phyloP scores from a whole-genome alignment of 768 basidiomycete species.

The Rubroboletus satanas region DNA sequence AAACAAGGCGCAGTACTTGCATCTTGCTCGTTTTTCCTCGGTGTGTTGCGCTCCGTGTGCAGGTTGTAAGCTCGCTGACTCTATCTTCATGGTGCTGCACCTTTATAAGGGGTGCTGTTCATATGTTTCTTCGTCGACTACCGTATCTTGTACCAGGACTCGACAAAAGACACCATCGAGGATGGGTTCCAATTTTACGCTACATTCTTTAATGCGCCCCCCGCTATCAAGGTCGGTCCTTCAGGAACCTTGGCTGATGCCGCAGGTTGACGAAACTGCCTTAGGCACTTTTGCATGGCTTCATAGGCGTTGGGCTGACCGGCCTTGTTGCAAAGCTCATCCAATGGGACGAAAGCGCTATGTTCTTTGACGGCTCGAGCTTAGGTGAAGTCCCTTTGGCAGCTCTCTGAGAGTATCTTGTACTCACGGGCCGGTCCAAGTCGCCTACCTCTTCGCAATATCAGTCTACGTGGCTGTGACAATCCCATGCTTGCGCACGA shows the following conservation, averaged over 20 bases:
- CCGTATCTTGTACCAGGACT: constrained; percentile 66
- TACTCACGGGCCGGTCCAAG: constrained; percentile 39
- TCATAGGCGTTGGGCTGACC: constrained; percentile 73
- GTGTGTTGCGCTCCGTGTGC: constrained; percentile 41
- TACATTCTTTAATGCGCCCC: constrained; percentile 90
- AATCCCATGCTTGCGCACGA: constrained; percentile 71
- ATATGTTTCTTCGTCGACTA: constrained; percentile 88
- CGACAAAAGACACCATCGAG: constrained; percentile 59
- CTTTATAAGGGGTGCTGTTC: constrained; percentile 62
- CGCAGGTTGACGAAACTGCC: background rate
- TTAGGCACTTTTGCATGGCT: constrained; percentile 83
- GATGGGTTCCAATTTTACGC: constrained; percentile 89
- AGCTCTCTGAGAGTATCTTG: background rate
- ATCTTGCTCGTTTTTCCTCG: constrained; percentile 87
- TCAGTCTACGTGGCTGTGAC: constrained; percentile 82
- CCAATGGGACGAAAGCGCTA: constrained; percentile 87
- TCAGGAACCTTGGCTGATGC: background rate
- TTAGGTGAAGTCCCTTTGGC: constrained; percentile 52
- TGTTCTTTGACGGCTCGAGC: constrained; percentile 91
- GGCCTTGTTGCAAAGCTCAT: constrained; percentile 77
- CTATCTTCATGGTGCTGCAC: background rate
- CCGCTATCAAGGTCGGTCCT: constrained; percentile 78
- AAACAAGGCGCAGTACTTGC: constrained; percentile 83
- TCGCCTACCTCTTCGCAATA: constrained; percentile 68
- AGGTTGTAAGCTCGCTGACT: constrained; percentile 11